Conservation (phyloP, 2,329 filamentous ascomycete genomes). For the Penicillium nordicum region DNA sequence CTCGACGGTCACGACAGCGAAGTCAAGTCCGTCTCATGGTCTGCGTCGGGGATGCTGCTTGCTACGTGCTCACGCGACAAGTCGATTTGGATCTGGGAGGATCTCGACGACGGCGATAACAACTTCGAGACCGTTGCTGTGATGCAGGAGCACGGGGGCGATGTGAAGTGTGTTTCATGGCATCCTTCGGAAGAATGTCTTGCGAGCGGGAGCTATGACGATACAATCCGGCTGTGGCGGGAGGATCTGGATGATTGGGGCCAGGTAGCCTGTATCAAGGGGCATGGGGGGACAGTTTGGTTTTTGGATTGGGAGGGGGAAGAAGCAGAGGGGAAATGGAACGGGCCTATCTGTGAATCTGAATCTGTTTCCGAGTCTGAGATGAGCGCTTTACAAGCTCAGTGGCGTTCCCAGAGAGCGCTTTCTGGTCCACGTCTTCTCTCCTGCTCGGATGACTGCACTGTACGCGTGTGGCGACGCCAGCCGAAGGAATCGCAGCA, state of each 20-base stretch:
- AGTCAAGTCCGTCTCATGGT: slow-evolving; percentile 74
- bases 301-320: slow-evolving; percentile 65
- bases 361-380: neutral
- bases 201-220: slow-evolving; percentile 90
- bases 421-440: slow-evolving; percentile 58
- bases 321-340: slow-evolving; percentile 21
- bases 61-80: slow-evolving; percentile 93
- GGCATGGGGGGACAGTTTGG: slow-evolving; percentile 87
- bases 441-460: slow-evolving; percentile 81
- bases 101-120: slow-evolving; percentile 77
- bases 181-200: slow-evolving; percentile 77
- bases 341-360: neutral
- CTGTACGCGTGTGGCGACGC: slow-evolving; percentile 74
- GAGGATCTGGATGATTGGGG: slow-evolving; percentile 95
- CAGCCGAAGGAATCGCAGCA: slow-evolving; percentile 46
- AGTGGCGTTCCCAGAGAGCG: slow-evolving; percentile 32
- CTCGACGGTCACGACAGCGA: slow-evolving; percentile 95
- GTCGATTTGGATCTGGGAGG: slow-evolving; percentile 98
- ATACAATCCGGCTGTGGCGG: slow-evolving; percentile 82
- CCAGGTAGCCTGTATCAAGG: slow-evolving; percentile 76
- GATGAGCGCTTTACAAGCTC: neutral
- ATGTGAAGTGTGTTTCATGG: slow-evolving; percentile 94
- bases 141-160: slow-evolving; percentile 87
- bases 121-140: slow-evolving; percentile 97
- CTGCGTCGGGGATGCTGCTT: slow-evolving; percentile 67